phyloP scores from a whole-genome alignment of 208 protist species.

The Trichomonas tenax region DNA sequence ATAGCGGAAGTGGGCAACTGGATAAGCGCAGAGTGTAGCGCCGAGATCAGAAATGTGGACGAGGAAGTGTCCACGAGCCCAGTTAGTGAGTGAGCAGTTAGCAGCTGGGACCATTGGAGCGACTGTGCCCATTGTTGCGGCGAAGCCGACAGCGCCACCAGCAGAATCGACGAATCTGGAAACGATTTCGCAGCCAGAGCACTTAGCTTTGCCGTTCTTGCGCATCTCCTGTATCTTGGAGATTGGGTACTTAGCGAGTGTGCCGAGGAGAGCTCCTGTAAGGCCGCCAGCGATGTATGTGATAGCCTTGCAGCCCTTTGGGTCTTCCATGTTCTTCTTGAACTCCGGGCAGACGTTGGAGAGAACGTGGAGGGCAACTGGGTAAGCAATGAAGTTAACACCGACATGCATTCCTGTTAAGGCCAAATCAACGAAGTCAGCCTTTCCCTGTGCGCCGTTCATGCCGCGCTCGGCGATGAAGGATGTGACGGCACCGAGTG shows the following conservation, averaged over 20 bases:
- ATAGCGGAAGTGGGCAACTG: not conserved
- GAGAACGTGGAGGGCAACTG: not conserved
- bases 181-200: not conserved
- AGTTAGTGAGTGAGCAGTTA: not conserved
- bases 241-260: not conserved
- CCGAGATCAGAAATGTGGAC: not conserved
- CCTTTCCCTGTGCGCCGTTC: not conserved
- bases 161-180: not conserved
- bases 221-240: not conserved
- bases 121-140: not conserved
- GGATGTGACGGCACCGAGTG: not conserved
- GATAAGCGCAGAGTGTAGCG: not conserved
- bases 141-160: not conserved
- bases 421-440: not conserved
- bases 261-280: not conserved
- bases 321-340: not conserved
- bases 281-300: not conserved
- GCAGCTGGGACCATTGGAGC: not conserved
- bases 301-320: not conserved
- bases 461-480: not conserved
- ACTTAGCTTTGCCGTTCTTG: not conserved
- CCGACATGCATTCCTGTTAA: not conserved
- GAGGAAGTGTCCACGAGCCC: not conserved
- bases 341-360: not conserved
- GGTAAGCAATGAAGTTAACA: not conserved